These are phyloP conservation scores for Rhododendron henanense DNA, from an alignment of 148 eudicot genomes.

Conservation along the genomic window DNA sequence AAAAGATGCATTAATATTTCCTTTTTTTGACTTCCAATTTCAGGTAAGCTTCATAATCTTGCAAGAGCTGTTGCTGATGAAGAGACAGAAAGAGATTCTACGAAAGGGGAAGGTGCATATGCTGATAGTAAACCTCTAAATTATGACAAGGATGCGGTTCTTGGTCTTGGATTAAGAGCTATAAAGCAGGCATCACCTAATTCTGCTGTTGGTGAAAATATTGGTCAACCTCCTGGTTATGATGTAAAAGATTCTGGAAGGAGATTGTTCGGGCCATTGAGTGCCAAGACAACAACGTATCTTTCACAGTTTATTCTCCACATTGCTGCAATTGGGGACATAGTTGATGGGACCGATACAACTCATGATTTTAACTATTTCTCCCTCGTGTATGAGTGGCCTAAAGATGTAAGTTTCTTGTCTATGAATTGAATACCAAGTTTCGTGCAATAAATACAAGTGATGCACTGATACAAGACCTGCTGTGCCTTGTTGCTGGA, in stretches of 20 bases:
- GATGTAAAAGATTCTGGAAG: slow-evolving; percentile 73
- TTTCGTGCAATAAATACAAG: not conserved
- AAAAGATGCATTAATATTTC: not conserved
- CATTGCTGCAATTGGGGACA: slow-evolving; percentile 98
- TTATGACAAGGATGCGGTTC: slow-evolving; percentile 56
- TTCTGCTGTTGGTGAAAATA: slow-evolving; percentile 47
- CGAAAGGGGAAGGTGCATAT: slow-evolving; percentile 45
- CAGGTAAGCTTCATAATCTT: slow-evolving; percentile 98
- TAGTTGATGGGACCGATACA: slow-evolving; percentile 98
- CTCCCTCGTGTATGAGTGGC: slow-evolving; percentile 95
- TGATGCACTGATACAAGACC: slow-evolving; percentile 9
- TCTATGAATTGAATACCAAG: slow-evolving; percentile 3
- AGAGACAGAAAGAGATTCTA: slow-evolving; percentile 56
- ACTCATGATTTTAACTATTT: slow-evolving; percentile 99
- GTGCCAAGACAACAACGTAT: slow-evolving; percentile 70
- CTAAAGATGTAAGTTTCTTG: slow-evolving; percentile 76
- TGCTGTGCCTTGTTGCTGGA: slow-evolving; percentile 2
- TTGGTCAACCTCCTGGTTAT: slow-evolving; percentile 41
- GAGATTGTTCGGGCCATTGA: slow-evolving; percentile 68
- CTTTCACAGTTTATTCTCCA: slow-evolving; percentile 96
- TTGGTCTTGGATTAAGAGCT: slow-evolving; percentile 84
- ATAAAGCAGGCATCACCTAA: slow-evolving; percentile 33
- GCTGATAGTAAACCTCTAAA: slow-evolving; percentile 40
- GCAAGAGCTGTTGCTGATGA: slow-evolving; percentile 99
- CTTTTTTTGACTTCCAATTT: slow-evolving; percentile 14